Evolutionary conservation across 2,329 filamentous ascomycete species (phyloP).

Genomic region (Penicillium sp.): DNA sequence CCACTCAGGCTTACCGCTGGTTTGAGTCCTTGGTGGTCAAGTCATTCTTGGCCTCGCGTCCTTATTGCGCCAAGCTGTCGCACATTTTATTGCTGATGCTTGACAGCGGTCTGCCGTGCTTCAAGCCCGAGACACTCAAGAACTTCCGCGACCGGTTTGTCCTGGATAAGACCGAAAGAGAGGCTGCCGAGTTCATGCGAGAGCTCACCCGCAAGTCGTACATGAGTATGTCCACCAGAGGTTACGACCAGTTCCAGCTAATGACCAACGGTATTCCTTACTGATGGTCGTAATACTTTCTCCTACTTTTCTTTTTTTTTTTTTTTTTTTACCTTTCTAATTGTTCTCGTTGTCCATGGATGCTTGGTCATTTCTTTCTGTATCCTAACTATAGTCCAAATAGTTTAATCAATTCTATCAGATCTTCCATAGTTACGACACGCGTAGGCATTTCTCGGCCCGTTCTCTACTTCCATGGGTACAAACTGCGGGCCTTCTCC

Average conservation of each 20-base stretch:
- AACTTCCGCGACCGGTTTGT: conserved; percentile 93
- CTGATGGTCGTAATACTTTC: conserved; percentile 38
- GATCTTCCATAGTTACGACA: neutral
- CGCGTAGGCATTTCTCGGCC: neutral
- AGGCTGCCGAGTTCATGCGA: conserved; percentile 91
- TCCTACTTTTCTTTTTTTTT: neutral
- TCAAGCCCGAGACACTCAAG: conserved; percentile 90
- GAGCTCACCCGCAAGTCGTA: conserved; percentile 86
- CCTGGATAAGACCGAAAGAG: conserved; percentile 80
- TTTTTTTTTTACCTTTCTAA: neutral
- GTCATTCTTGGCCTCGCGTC: conserved; percentile 81
- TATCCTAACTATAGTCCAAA: neutral
- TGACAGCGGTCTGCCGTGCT: conserved; percentile 91
- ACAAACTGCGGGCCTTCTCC: neutral
- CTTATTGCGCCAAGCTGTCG: conserved; percentile 79
- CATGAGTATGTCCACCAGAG: conserved; percentile 81
- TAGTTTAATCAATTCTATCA: neutral
- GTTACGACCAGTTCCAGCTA: conserved; percentile 97
- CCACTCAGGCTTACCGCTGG: conserved; percentile 84
- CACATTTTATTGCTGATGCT: conserved; percentile 94
- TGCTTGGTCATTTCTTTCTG: neutral
- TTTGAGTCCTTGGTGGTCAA: conserved; percentile 97
- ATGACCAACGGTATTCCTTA: conserved; percentile 97
- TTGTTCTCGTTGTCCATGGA: neutral
- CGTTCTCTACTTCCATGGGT: too few species aligned